These are phyloP conservation scores for Paracamarosporium sp. DNA, from an alignment of 2,329 filamentous ascomycete species.

Conservation along the genomic window DNA sequence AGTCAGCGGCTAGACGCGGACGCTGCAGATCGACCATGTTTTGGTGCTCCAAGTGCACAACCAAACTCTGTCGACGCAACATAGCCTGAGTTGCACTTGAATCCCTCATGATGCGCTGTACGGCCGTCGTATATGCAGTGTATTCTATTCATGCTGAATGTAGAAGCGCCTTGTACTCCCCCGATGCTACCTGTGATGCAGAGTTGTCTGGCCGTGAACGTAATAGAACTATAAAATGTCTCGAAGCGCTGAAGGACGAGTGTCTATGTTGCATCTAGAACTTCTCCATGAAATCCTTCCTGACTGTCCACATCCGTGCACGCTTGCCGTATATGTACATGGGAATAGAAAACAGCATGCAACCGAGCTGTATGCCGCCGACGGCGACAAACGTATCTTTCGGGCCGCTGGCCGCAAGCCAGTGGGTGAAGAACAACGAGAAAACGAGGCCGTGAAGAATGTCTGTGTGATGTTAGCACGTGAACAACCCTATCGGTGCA, in stretches of 20 bases:
- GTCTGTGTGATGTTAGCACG: constrained; percentile 52
- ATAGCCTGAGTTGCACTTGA: not conserved
- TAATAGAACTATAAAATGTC: not conserved
- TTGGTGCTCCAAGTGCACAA: not conserved
- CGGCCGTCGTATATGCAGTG: not conserved
- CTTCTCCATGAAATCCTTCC: constrained; percentile 85
- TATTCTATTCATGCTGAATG: not conserved
- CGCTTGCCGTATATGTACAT: constrained; percentile 96
- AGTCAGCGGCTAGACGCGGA: constrained; percentile 1
- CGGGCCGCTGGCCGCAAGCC: constrained; percentile 77
- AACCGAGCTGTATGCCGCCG: constrained; percentile 82
- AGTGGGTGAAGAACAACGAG: constrained; percentile 72
- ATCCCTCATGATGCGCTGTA: not conserved
- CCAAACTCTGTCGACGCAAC: not conserved
- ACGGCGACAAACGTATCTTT: constrained; percentile 82
- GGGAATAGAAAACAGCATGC: constrained; percentile 78
- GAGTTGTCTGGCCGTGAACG: not conserved
- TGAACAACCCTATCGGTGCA: not conserved
- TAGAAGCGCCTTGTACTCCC: not conserved
- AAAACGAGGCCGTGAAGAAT: constrained; percentile 90
- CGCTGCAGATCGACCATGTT: not conserved
- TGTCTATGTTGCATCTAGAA: constrained; percentile 51
- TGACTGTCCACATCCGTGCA: constrained; percentile 90
- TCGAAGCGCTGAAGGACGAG: not conserved
- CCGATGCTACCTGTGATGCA: not conserved